phyloP scores from a whole-genome alignment of 106 monocot species.

The Acanthochlamys bracteata region DNA sequence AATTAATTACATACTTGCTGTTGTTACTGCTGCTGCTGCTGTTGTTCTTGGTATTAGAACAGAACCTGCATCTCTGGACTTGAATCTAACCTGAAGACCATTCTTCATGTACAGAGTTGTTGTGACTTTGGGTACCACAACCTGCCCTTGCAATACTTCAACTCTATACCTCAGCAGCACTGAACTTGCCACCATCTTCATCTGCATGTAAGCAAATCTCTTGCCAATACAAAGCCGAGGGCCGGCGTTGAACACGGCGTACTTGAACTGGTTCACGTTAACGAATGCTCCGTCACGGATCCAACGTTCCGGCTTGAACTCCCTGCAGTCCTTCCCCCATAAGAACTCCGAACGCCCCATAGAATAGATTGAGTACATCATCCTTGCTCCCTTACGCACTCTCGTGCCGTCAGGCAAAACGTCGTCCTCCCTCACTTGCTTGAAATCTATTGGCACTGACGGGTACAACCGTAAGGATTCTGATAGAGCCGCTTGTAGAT shows the following conservation, averaged over 20 bases:
- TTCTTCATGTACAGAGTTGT: slow-evolving; percentile 90
- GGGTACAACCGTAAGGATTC: slow-evolving; percentile 87
- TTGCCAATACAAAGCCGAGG: slow-evolving; percentile 93
- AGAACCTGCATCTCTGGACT: slow-evolving; percentile 15
- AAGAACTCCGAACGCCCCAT: slow-evolving; percentile 61
- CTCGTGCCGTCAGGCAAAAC: slow-evolving; percentile 59
- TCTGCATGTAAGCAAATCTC: slow-evolving; percentile 93
- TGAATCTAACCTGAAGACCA: slow-evolving; percentile 53
- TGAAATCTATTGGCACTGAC: slow-evolving; percentile 83
- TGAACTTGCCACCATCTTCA: slow-evolving; percentile 85
- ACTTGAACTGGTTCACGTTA: slow-evolving; percentile 70
- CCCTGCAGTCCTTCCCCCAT: slow-evolving; percentile 84
- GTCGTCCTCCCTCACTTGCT: slow-evolving; percentile 64
- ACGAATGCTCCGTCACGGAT: slow-evolving; percentile 32
- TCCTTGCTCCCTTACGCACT: slow-evolving; percentile 49
- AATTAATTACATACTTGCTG: too few relatives aligned
- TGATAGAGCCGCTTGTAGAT: slow-evolving; percentile 74
- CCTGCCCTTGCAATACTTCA: slow-evolving; percentile 42
- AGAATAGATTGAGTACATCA: slow-evolving; percentile 75
- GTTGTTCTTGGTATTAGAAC: too few relatives aligned
- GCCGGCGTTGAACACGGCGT: slow-evolving; percentile 83
- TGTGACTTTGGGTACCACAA: slow-evolving; percentile 54
- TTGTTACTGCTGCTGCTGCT: too few relatives aligned
- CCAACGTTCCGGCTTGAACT: slow-evolving; percentile 90
- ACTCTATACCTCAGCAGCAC: slow-evolving; percentile 54